phyloP scores from a whole-genome alignment of 2,329 filamentous ascomycete genomes.

The Fusarium euwallaceae region DNA sequence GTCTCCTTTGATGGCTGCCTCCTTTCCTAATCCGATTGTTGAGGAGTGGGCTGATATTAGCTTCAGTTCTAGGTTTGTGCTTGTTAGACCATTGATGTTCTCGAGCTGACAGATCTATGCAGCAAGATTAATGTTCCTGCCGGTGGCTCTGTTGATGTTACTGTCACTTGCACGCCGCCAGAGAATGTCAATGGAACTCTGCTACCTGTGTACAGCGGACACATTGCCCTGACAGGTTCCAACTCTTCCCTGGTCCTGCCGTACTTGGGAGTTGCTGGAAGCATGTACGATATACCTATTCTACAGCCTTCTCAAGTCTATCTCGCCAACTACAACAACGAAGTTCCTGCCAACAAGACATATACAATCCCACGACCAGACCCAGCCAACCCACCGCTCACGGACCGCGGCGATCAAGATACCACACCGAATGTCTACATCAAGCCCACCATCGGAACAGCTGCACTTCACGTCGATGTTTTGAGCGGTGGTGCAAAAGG shows the following conservation, averaged over 20 bases:
- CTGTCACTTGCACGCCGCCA: not conserved
- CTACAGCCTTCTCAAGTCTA: not conserved
- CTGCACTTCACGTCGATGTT: not conserved
- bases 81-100: not conserved
- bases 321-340: not conserved
- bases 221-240: not conserved
- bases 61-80: not conserved
- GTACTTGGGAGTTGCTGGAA: not conserved
- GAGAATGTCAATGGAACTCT: not conserved
- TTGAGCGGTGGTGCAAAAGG: not conserved
- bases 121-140: not conserved
- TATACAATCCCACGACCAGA: not conserved
- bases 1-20: not conserved
- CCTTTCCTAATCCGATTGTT: not conserved
- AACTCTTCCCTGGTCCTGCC: not conserved
- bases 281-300: not conserved
- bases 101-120: not conserved
- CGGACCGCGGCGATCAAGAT: not conserved
- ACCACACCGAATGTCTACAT: not conserved
- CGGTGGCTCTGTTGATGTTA: not conserved
- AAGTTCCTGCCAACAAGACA: not conserved
- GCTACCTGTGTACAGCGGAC: not conserved
- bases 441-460: not conserved
- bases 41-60: not conserved
- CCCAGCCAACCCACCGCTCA: not conserved